Evolutionary conservation across 2,329 filamentous ascomycete genomes (phyloP), one percentile per base, ranked within the genome.

Genomic region (Septoria petroselini): DNA sequence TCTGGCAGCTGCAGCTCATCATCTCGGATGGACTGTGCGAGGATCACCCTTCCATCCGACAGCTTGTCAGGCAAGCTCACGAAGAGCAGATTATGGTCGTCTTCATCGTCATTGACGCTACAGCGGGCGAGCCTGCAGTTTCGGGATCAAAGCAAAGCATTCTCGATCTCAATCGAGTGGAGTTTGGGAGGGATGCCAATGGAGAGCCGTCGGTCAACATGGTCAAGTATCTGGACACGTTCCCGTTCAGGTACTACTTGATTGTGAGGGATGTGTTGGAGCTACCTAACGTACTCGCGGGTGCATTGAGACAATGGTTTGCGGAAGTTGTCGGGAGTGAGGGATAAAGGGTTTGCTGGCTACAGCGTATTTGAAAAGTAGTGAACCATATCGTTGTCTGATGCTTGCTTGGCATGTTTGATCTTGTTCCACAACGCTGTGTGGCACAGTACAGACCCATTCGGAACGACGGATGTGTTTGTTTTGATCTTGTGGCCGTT

Each of bases 31-130:
- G 94, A 7, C 82, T 97, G 18, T 96, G 91, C 59, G 89, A 94
- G 44, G 85, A 91, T 40, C 91, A 97, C 68, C 88, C 90, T 14
- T 78, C 81, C 4, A 91, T 98, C 59, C 80, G 87, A 12, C 77
- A 88, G 4, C 77, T 97, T 17, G 82, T 98, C 8, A 79, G 93
- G 7, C 85, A 91, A 70, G 91, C 93, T 1, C 83, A 90, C 64
- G 91, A 96, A 69, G 88, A 96, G 71, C 79, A 90, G 12, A 94
- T 99, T 66, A 96, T 98, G 88, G 84, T 97, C 56, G 91, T 98
- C 4, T 99, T 98, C 68, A 88, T 98, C 62, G 86, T 99, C 63
- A 89, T 98, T 65, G 93, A 98, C 73, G 76, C 81, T 37, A 65
- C 66, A 3, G 54, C 55, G 19, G 46, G 51, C 29, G 52, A 54